Base-by-base conservation (phyloP, 2,329 filamentous ascomycete species). In the Phaeophleospora eucalypticola region DNA sequence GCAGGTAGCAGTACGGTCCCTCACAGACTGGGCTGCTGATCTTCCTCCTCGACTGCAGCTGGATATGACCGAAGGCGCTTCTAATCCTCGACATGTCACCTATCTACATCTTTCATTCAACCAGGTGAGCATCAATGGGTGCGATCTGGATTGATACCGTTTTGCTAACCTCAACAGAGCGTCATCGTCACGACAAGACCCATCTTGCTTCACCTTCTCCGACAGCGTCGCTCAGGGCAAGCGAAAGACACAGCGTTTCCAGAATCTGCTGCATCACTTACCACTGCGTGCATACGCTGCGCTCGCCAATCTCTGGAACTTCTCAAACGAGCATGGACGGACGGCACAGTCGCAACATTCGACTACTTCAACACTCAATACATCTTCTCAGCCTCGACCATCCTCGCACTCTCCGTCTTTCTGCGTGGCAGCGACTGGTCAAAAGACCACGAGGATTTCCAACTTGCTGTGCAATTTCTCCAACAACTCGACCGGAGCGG, bases 291-390 rank as follows among this genome's bases (percentile, higher is more conserved):
- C 43, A 65, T 74, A 0, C 65, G 68, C 14, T 73, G 71, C 19
- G 71, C 73, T 0, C 65, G 70, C 0, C 70, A 76, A 27, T 75
- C 73, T 0, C 67, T 67, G 36, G 64, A 65, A 0, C 58, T 76
- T 0, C 58, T 76, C 0, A 70, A 67, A 2, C 65, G 72, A 4
- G 66, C 65, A 10, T 76, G 73, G 74, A 68, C 74, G 2, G 67
- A 72, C 24, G 74, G 74, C 0, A 68, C 71, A 0, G 74, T 75
- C 44, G 61, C 67, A 0, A 74, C 68, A 0, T 74, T 76, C 37
- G 73, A 75, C 54, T 75, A 73, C 56, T 71, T 71, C 38, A 66
- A 70, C 55, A 69, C 69, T 0, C 71, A 74, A 38, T 75, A 73
- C 34, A 67, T 76, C 19, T 76, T 76, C 56, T 71, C 73, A 0